Base-by-base conservation (phyloP, 2,329 filamentous ascomycete genomes). In the Cordyceps farinosa region DNA sequence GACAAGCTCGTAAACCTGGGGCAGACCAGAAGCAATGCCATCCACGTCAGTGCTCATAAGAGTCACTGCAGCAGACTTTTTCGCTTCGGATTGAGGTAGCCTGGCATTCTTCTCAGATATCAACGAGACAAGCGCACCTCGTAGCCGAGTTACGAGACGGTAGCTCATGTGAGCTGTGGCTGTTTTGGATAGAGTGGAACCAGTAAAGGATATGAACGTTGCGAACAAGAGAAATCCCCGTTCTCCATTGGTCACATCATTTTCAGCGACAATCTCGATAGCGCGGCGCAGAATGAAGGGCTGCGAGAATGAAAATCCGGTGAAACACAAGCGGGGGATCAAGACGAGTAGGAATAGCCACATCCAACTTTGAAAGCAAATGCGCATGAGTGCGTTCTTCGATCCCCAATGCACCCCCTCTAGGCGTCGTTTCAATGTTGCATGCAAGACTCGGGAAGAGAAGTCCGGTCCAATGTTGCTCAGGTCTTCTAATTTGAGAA, bases 101-200 rank as follows among this genome's bases (percentile, higher is more conserved):
- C 67, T 64, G 3, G 78, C 62, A 0, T 77, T 79, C 65, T 80
- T 79, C 17, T 76, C 74, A 65, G 81, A 84, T 17, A 86, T 77
- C 67, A 82, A 75, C 0, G 79, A 77, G 6, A 75, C 64, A 8
- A 77, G 68, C 2, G 67, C 69, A 6, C 70, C 74, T n/a, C 75
- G 72, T 29, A 72, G 61, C 65, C 73, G 69, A 13, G 72, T 71
- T 44, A 74, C 71, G 32, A 70, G 66, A 22, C 73, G 72, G 45
- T 51, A 27, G 15, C 32, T 51, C 56, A 51, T 5, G 13, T 59
- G 56, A 11, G 22, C 22, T 3, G 54, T 22, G 2, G 42, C 44
- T 29, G 17, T 38, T 15, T 48, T 47, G 2, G 54, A 47, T 2
- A 57, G 15, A 27, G 54, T 15, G 3, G 40, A 13, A 6, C 54